phyloP scores from a whole-genome alignment of 148 eudicot species.

The Vaccinium darrowii region DNA sequence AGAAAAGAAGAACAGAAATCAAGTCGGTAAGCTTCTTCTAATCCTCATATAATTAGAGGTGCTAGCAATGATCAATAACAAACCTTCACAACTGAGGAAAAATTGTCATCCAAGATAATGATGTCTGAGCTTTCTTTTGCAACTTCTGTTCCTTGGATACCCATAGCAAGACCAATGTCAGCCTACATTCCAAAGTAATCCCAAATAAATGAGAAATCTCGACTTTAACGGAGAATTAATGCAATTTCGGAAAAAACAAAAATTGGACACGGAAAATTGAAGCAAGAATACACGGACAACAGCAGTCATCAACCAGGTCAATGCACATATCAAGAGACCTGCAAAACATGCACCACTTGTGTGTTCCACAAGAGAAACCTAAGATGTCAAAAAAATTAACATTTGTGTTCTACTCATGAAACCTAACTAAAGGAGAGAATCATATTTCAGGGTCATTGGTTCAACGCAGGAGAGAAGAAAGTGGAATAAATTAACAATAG shows the following conservation, averaged over 20 bases:
- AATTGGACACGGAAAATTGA: neutral
- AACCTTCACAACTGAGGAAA: slow-evolving; percentile 97
- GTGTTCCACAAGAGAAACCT: neutral
- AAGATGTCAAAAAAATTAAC: neutral
- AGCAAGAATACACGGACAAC: neutral
- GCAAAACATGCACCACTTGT: neutral
- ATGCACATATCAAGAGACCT: neutral
- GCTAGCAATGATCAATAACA: slow-evolving; percentile 11
- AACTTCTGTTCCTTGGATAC: slow-evolving; percentile 93
- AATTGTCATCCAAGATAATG: slow-evolving; percentile 92
- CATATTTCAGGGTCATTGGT: neutral
- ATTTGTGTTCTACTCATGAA: neutral
- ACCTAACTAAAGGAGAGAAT: neutral
- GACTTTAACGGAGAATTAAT: neutral
- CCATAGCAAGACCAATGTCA: slow-evolving; percentile 99
- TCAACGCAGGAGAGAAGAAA: neutral
- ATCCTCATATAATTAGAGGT: neutral
- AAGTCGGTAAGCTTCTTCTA: neutral
- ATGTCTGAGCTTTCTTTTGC: slow-evolving; percentile 98
- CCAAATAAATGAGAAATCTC: neutral
- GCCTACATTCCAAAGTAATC: slow-evolving; percentile 47
- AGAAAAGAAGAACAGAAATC: slow-evolving; percentile 13
- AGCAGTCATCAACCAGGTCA: slow-evolving; percentile 1
- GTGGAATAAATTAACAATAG: neutral
- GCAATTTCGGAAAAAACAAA: neutral